Percentiles rank a stretch among this genome's conserved stretches.
These are phyloP conservation scores for Pezicula radicicola DNA, from an alignment of 2,329 filamentous ascomycete species.

Conservation along the genomic window DNA sequence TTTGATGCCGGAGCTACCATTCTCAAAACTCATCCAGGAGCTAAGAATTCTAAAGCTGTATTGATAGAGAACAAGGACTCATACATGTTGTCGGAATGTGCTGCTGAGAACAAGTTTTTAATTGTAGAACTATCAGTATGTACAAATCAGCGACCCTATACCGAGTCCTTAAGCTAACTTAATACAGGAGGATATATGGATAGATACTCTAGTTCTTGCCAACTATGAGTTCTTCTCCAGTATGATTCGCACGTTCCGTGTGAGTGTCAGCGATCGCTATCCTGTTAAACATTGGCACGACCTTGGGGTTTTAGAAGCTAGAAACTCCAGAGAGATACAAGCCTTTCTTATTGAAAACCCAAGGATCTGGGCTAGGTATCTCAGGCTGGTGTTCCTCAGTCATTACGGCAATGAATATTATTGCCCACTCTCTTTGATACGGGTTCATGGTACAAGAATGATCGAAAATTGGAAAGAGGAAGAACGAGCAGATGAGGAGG, in stretches of 20 bases:
- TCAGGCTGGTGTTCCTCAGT: constrained; percentile 85
- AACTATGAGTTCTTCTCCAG: constrained; percentile 99
- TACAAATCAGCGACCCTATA: constrained; percentile 49
- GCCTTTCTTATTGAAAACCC: constrained; percentile 93
- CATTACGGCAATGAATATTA: constrained; percentile 98
- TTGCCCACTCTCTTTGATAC: constrained; percentile 84
- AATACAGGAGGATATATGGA: constrained; percentile 55
- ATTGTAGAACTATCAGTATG: constrained; percentile 83
- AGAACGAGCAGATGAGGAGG: constrained; percentile 64
- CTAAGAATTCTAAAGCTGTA: constrained; percentile 84
- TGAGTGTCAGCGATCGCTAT: constrained; percentile 93
- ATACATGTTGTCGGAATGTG: constrained; percentile 95
- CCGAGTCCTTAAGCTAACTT: constrained; percentile 10
- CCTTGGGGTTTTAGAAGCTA: constrained; percentile 83
- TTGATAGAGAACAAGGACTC: constrained; percentile 97
- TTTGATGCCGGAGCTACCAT: constrained; percentile 96
- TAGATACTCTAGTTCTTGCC: constrained; percentile 94
- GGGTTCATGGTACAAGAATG: constrained; percentile 90
- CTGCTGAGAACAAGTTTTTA: constrained; percentile 83
- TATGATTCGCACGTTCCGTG: constrained; percentile 85
- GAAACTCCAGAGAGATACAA: constrained; percentile 91
- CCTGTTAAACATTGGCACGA: constrained; percentile 94
- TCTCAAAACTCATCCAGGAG: constrained; percentile 81
- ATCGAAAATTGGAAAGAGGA: constrained; percentile 90
- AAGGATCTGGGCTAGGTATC: constrained; percentile 91